phyloP scores from a whole-genome alignment of 2,329 filamentous ascomycete genomes.

The Cytospora paraplurivora region DNA sequence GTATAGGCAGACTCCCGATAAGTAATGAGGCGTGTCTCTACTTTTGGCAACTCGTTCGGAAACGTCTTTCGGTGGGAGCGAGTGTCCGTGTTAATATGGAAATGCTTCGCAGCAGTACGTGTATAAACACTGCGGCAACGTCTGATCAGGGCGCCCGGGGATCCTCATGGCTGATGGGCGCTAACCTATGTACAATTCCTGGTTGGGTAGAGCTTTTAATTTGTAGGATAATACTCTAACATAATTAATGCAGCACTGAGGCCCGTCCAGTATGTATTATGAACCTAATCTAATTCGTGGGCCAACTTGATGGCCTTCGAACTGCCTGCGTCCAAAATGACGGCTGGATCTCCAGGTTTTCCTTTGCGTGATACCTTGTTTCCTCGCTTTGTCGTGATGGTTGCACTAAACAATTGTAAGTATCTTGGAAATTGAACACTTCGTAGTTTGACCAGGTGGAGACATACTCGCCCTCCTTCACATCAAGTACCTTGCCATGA shows the following conservation, averaged over 20 bases:
- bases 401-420: constrained; percentile 34
- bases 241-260: neutral
- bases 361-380: constrained; percentile 46
- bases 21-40: too few relatives aligned
- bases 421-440: neutral
- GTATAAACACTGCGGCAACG: too few relatives aligned
- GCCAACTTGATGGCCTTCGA: constrained; percentile 45
- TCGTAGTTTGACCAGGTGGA: neutral
- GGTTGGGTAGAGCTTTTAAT: too few relatives aligned
- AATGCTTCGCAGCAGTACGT: too few relatives aligned
- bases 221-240: neutral
- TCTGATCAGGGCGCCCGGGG: too few relatives aligned
- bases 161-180: too few relatives aligned
- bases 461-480: constrained; percentile 45
- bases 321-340: constrained; percentile 46
- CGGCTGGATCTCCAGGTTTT: constrained; percentile 45
- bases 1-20: too few relatives aligned
- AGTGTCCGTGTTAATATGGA: too few relatives aligned
- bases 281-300: constrained; percentile 42
- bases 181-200: too few relatives aligned
- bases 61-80: too few relatives aligned
- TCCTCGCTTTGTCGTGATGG: constrained; percentile 45
- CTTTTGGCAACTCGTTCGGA: too few relatives aligned
- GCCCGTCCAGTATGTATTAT: neutral
- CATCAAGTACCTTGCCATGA: constrained; percentile 47